Percentiles rank a stretch among this genome's conserved stretches.
Conservation (phyloP, 495 filamentous ascomycete genomes). For the Penicillium cataractarum region DNA sequence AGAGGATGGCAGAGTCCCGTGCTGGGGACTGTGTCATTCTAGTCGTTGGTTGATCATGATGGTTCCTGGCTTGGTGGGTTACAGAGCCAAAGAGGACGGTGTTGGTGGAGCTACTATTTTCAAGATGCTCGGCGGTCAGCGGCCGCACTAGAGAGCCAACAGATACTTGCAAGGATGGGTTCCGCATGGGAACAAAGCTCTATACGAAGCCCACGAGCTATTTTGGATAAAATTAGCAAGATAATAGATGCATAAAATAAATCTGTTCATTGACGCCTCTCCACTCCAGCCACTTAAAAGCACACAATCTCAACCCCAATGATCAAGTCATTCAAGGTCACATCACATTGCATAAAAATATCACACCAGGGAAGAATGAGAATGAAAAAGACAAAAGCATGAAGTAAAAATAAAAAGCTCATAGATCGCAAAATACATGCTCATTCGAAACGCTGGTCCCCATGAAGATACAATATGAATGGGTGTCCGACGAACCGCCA, state of each 20-base stretch:
- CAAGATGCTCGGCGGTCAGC: neutral
- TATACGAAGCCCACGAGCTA: neutral
- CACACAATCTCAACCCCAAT: neutral
- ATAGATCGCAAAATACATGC: constrained; percentile 21
- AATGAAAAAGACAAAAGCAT: neutral
- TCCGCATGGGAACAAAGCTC: no score
- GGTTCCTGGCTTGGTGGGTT: neutral
- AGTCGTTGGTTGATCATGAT: neutral
- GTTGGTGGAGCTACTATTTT: neutral
- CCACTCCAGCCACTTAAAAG: constrained; percentile 22
- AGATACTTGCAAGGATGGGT: no score
- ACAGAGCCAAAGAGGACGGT: neutral
- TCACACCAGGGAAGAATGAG: neutral
- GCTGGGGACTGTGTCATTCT: constrained; percentile 10
- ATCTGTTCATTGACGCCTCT: neutral
- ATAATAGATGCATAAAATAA: neutral
- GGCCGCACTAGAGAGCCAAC: neutral
- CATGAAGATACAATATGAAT: constrained; percentile 24
- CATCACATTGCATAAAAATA: neutral
- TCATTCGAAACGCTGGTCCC: constrained; percentile 19
- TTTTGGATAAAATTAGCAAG: neutral
- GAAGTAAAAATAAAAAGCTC: constrained; percentile 2
- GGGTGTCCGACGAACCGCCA: neutral
- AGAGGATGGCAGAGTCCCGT: constrained; percentile 47
- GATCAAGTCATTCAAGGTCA: neutral